Conservation (phyloP, 2,329 filamentous ascomycete genomes). For the Colletotrichum siamense region DNA sequence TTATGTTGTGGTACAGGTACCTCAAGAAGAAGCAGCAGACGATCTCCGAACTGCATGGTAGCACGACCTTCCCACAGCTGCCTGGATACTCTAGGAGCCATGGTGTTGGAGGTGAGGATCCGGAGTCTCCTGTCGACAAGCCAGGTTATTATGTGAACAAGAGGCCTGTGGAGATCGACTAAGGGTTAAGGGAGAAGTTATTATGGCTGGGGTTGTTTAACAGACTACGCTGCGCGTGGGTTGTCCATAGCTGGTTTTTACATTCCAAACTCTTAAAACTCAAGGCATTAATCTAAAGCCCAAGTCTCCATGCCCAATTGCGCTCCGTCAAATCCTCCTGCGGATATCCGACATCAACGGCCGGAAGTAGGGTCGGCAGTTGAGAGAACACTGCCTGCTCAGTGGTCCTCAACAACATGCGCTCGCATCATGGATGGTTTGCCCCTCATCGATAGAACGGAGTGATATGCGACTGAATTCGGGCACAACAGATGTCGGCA, state of each 20-base stretch:
- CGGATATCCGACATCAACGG: neutral
- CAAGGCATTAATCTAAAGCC: rapidly evolving
- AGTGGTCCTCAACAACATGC: neutral
- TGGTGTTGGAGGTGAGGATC: neutral
- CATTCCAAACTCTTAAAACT: rapidly evolving
- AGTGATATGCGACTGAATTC: too few relatives aligned
- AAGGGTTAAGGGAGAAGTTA: neutral
- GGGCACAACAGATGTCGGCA: too few relatives aligned
- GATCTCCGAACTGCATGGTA: neutral
- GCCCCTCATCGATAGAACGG: too few relatives aligned
- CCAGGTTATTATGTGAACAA: neutral
- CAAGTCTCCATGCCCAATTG: neutral
- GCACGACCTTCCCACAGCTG: neutral
- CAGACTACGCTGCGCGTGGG: neutral
- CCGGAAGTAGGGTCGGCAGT: neutral
- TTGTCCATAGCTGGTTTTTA: rapidly evolving
- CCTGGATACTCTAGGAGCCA: neutral
- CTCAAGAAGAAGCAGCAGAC: neutral
- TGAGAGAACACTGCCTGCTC: neutral
- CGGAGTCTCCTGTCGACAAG: neutral
- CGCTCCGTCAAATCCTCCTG: rapidly evolving
- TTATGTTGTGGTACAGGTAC: neutral
- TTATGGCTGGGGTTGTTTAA: neutral
- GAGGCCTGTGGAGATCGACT: neutral
- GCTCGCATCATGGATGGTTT: too few relatives aligned